These are phyloP conservation scores for Fusarium burgessii DNA, from an alignment of 2,329 filamentous ascomycete genomes.

Conservation along the genomic window DNA sequence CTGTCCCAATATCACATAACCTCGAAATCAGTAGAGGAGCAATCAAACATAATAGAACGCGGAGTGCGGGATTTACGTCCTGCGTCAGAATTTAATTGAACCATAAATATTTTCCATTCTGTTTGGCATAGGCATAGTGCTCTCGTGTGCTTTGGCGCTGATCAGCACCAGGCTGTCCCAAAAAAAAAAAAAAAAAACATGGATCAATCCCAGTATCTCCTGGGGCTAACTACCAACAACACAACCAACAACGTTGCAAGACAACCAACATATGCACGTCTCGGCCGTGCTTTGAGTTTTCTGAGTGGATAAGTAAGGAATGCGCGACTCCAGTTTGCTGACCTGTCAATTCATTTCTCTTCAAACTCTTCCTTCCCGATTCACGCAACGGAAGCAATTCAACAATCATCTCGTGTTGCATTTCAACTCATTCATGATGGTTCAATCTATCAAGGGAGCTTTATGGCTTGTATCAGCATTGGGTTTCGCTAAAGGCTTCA, in stretches of 20 bases:
- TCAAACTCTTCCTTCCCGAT: not conserved
- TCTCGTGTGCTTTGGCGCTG: not conserved
- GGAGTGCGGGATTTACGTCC: not conserved
- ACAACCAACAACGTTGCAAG: not conserved
- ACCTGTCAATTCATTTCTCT: not conserved
- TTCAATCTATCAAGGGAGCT: not conserved
- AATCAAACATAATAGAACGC: not conserved
- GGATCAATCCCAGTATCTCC: not conserved
- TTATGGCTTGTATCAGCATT: not conserved
- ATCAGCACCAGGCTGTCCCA: not conserved
- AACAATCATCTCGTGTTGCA: not conserved
- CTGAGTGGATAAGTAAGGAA: not conserved
- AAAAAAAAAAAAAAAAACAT: too few species aligned
- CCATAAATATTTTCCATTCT: accelerated
- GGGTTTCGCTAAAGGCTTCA: not conserved
- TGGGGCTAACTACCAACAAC: not conserved
- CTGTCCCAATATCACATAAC: not conserved
- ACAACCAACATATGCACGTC: not conserved
- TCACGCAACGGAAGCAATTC: not conserved
- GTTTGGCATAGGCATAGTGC: accelerated
- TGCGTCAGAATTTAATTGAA: not conserved
- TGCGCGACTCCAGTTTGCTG: accelerated
- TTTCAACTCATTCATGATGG: not conserved
- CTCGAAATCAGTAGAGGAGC: not conserved
- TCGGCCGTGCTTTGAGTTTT: accelerated